A percentile compares a stretch with the other conserved stretches of the same genome.
Evolutionary conservation across 2,329 filamentous ascomycete genomes (phyloP).

Genomic region (Balansia obtecta): DNA sequence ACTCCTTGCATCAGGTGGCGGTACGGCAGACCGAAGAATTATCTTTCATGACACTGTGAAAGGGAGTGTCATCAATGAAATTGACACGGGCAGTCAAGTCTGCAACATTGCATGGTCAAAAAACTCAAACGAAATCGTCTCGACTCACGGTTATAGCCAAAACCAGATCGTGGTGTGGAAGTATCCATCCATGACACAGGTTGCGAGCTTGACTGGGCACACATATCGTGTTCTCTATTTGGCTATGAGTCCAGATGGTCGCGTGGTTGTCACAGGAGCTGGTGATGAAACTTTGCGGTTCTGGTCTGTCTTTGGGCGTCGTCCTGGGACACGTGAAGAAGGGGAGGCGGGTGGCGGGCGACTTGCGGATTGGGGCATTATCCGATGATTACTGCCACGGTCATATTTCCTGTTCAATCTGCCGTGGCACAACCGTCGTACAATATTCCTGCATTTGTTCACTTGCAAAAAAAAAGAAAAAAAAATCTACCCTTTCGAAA

Average conservation of each 20-base stretch:
- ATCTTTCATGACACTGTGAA: conserved; percentile 95
- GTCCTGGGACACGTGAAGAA: conserved; percentile 59
- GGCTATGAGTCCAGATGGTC: conserved; percentile 92
- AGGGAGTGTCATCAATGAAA: conserved; percentile 69
- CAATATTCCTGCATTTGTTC: too few species aligned
- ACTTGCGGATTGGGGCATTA: conserved; percentile 72
- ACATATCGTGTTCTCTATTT: conserved; percentile 94
- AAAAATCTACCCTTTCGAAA: too few species aligned
- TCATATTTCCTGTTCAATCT: not conserved
- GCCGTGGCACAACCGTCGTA: too few species aligned
- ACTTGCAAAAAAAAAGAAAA: too few species aligned
- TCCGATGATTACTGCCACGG: conserved; percentile 37
- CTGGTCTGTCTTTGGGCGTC: conserved; percentile 89
- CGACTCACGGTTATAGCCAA: conserved; percentile 92
- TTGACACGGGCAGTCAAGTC: conserved; percentile 97
- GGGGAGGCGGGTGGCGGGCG: conserved; percentile 46
- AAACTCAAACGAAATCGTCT: conserved; percentile 95
- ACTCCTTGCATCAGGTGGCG: conserved; percentile 87
- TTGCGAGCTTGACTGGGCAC: conserved; percentile 88
- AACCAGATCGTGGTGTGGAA: conserved; percentile 99
- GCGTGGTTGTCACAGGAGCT: conserved; percentile 87
- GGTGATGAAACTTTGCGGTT: conserved; percentile 93
- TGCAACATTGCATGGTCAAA: conserved; percentile 97
- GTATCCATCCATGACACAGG: conserved; percentile 95
- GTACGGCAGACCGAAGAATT: conserved; percentile 89